Evolutionary conservation across 2,329 filamentous ascomycete species (phyloP), one percentile per base, ranked within the genome.

Genomic region (Cercospora berteroae): DNA sequence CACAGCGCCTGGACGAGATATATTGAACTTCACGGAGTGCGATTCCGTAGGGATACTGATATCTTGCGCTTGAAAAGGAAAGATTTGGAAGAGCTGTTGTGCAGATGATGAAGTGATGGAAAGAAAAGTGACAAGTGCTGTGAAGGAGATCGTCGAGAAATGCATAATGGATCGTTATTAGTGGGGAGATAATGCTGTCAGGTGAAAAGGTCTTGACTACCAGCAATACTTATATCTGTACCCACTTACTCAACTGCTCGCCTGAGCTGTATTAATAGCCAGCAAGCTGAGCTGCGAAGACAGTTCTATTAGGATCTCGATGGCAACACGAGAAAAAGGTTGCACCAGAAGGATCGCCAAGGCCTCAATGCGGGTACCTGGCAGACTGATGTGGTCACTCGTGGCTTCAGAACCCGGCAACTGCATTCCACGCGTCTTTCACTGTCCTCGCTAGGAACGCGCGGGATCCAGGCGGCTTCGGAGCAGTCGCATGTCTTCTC

Each of bases 261-360:
- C 16, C 29, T 33, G 3, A 1, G 55, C n/a, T 36, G 29, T 58
- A 31, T 36, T 58, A 31, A 33, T 58, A 58, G 55, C 18, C 55
- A 10, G n/a, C 25, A 16, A 36, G 29, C 55, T 58, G 55, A 23
- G 31, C 55, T 33, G 55, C 50, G 39, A 18, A 44, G 13, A n/a
- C 13, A 4, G 3, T 58, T 31, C 4, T 12, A 58, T 58, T 20
- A n/a, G 3, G 8, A 58, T 36, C 31, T 58, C n/a, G 31, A 58
- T 36, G 55, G 29, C 55, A 36, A 58, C 39, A 61, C 59, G 59
- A 61, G 59, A 50, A 61, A 61, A 48, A 33, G 36, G 59, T 61
- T 18, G 59, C 39, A 61, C 59, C 36, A 61, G 59, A 61, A 61
- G 59, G 59, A 61, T 61, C 33, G 59, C 59, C 59, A 61, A 61